Conservation (phyloP, 257 asterid species). For the Solanum habrochaites region DNA sequence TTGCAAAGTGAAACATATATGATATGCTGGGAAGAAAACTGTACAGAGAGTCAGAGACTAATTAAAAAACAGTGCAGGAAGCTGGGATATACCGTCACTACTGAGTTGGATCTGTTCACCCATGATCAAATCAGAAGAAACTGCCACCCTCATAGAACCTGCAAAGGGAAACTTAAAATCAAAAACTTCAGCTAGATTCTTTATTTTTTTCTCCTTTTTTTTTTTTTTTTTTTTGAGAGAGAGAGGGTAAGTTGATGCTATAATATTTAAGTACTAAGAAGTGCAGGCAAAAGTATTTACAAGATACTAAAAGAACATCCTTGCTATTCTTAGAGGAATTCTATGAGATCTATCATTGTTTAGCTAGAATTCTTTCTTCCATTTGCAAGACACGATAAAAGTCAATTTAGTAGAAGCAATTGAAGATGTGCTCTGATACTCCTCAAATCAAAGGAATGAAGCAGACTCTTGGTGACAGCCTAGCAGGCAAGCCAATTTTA, state of each 20-base stretch:
- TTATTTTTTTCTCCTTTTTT: background rate
- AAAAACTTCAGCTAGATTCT: background rate
- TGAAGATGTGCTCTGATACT: background rate
- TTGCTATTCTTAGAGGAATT: background rate
- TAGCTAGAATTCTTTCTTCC: background rate
- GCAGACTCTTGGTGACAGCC: background rate
- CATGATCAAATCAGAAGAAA: slow-evolving; percentile 33
- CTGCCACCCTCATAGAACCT: slow-evolving; percentile 38
- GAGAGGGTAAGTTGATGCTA: background rate
- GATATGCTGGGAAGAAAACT: background rate
- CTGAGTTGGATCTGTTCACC: slow-evolving; percentile 28
- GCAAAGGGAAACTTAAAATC: slow-evolving; percentile 4
- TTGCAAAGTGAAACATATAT: background rate
- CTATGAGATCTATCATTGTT: background rate
- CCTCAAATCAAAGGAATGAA: background rate
- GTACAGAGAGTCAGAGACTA: background rate
- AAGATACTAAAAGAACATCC: background rate
- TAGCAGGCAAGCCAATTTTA: background rate
- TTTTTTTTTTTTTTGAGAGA: background rate
- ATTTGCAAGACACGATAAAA: background rate
- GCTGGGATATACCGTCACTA: slow-evolving; percentile 2
- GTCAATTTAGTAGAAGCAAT: background rate
- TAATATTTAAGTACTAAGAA: background rate
- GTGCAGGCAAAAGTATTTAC: background rate
- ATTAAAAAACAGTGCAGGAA: background rate